A percentile compares a stretch with the other conserved stretches of the same genome.
These are phyloP conservation scores for Arthrobotrys sinensis DNA, from an alignment of 2,329 filamentous ascomycete genomes.

Conservation along the genomic window DNA sequence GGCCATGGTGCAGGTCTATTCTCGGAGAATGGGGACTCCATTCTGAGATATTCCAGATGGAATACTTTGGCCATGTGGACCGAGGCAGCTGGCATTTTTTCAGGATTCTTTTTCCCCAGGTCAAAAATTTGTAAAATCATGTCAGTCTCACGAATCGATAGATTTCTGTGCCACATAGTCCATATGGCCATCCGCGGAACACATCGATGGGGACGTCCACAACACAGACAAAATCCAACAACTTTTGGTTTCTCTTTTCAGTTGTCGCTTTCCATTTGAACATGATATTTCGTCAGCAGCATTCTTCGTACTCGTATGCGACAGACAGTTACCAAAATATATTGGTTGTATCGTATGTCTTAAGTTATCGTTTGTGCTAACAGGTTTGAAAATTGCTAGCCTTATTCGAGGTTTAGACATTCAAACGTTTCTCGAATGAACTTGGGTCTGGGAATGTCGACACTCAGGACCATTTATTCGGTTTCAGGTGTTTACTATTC, in stretches of 20 bases:
- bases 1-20: slow-evolving; percentile 24
- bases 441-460: too few relatives aligned
- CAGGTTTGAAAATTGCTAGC: neutral
- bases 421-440: too few relatives aligned
- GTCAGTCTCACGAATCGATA: slow-evolving; percentile 14
- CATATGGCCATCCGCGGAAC: neutral
- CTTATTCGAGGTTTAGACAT: neutral
- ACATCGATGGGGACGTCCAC: neutral
- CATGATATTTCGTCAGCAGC: too few relatives aligned
- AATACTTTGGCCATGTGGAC: slow-evolving; percentile 5
- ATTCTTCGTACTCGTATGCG: too few relatives aligned
- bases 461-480: too few relatives aligned
- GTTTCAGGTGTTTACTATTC: too few relatives aligned
- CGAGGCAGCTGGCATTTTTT: neutral
- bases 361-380: neutral
- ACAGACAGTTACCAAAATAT: too few relatives aligned
- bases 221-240: slow-evolving; percentile 28
- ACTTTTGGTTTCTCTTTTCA: too few relatives aligned
- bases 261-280: too few relatives aligned
- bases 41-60: slow-evolving; percentile 25
- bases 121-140: neutral
- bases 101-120: slow-evolving; percentile 13
- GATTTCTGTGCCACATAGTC: neutral
- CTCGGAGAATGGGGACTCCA: slow-evolving; percentile 7
- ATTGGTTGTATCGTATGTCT: neutral